These are phyloP conservation scores for Chlamydomonas schloesseri DNA, from an alignment of 139 green algal species.

Conservation along the genomic window DNA sequence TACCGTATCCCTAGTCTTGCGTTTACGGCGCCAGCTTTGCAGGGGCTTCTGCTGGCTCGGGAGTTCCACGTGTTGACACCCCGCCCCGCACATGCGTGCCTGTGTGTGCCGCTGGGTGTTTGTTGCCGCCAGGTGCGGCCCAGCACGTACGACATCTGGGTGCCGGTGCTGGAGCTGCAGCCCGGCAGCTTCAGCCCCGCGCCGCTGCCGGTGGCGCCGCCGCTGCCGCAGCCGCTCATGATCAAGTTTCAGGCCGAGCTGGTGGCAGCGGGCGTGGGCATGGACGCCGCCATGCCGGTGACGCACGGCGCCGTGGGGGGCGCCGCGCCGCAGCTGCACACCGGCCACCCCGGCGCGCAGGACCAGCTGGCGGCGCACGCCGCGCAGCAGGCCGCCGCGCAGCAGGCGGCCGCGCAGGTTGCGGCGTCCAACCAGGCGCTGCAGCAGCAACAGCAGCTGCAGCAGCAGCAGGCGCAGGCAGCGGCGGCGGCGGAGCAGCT, in stretches of 20 bases:
- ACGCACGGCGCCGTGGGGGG: no score
- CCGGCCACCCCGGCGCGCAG: no score
- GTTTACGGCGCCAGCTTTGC: not conserved
- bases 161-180: constrained; percentile 30
- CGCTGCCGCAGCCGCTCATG: constrained; percentile 40
- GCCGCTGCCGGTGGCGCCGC: constrained; percentile 20
- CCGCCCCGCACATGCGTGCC: no score
- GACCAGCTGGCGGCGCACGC: no score
- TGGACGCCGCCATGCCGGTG: constrained; percentile 13
- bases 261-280: constrained; percentile 21
- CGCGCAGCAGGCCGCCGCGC: no score
- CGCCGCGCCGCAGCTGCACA: no score
- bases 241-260: constrained; percentile 11
- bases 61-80: not conserved
- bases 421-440: not conserved
- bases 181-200: not conserved
- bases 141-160: not conserved
- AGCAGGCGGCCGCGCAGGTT: not conserved
- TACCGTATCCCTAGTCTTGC: no score
- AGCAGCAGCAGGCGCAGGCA: not conserved
- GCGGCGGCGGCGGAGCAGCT: not conserved
- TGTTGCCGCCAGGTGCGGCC: not conserved
- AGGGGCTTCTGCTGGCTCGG: not conserved
- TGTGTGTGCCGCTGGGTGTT: no score
- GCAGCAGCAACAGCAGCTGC: not conserved